Evolutionary conservation across 140 eudicot genomes (phyloP).

Genomic region (Anethum foeniculum): DNA sequence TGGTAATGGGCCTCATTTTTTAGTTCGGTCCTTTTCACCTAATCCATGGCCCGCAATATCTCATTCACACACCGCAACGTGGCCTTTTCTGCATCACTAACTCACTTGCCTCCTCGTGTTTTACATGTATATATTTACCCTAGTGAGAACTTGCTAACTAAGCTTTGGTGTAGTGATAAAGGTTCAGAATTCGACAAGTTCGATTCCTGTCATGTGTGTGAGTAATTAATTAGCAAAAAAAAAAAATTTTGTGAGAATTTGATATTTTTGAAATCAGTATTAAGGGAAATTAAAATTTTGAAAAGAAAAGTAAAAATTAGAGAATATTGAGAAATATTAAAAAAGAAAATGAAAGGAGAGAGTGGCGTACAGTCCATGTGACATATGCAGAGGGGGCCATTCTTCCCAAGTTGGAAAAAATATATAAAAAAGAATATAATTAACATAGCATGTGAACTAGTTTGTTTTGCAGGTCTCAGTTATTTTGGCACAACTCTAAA

Average conservation of each 20-base stretch:
- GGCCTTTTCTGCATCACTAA: neutral
- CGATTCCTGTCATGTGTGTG: too few relatives aligned
- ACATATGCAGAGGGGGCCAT: neutral
- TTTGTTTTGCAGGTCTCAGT: slow-evolving; percentile 19
- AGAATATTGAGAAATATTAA: neutral
- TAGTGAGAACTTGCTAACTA: too few relatives aligned
- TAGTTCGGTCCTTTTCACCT: neutral
- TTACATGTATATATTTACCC: neutral
- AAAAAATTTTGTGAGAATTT: too few relatives aligned
- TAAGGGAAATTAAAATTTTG: too few relatives aligned
- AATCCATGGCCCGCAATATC: neutral
- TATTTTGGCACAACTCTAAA: slow-evolving; percentile 17
- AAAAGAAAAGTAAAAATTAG: neutral
- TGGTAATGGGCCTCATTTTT: neutral
- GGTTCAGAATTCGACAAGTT: too few relatives aligned
- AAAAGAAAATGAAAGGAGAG: neutral
- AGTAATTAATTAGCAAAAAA: too few relatives aligned
- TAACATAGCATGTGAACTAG: slow-evolving; percentile 3
- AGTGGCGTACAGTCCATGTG: neutral
- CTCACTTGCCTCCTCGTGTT: neutral
- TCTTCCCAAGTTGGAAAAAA: neutral
- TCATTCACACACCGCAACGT: neutral
- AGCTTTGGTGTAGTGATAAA: too few relatives aligned
- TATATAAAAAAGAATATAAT: neutral
- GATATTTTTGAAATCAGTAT: too few relatives aligned